Evolutionary conservation across 495 filamentous ascomycete genomes (phyloP).

Genomic region (Tuber melanosporum): DNA sequence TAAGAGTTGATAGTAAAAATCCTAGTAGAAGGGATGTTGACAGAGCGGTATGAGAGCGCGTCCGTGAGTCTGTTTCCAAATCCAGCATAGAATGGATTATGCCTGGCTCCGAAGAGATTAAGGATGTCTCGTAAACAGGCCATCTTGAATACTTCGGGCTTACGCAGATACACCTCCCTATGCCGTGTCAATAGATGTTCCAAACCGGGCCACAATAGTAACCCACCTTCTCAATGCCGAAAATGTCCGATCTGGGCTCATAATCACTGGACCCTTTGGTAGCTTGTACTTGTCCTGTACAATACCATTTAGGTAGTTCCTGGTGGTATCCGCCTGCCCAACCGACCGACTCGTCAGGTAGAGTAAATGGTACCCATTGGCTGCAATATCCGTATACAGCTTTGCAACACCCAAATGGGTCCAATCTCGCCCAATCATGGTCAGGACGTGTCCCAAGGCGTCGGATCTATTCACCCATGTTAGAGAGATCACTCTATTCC

Average conservation of each 20-base stretch:
- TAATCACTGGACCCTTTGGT: constrained; percentile 85
- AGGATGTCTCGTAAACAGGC: constrained; percentile 89
- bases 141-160: constrained; percentile 99
- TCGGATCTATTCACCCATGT: constrained; percentile 55
- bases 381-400: constrained; percentile 88
- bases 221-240: constrained; percentile 72
- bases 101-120: constrained; percentile 70
- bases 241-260: constrained; percentile 91
- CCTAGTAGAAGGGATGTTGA: constrained; percentile 84
- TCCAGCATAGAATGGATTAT: constrained; percentile 87
- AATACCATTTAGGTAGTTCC: constrained; percentile 85
- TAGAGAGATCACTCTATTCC: neutral
- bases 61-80: constrained; percentile 97
- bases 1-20: constrained; percentile 99
- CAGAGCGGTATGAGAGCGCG: constrained; percentile 88
- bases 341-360: constrained; percentile 93
- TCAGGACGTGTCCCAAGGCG: constrained; percentile 92
- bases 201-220: constrained; percentile 3
- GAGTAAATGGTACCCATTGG: constrained; percentile 97
- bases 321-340: constrained; percentile 84
- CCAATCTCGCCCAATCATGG: constrained; percentile 97
- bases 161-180: constrained; percentile 82
- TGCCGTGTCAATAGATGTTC: neutral
- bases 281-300: constrained; percentile 78
- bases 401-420: constrained; percentile 95